Base-by-base conservation (phyloP, 108 stramenopile genomes). In the Nitzschia palea region DNA sequence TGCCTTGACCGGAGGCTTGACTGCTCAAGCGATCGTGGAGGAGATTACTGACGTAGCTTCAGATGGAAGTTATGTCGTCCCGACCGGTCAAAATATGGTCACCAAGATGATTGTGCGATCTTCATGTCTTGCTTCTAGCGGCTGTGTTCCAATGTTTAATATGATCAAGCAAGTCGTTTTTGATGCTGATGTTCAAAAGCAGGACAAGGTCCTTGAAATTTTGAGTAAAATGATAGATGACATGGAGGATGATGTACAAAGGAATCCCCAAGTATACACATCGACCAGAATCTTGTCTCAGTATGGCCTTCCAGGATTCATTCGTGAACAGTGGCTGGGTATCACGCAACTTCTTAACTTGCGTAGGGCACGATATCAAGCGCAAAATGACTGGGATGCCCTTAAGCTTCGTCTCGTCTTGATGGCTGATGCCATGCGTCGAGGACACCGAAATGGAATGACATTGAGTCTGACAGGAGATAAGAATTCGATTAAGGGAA, bases 391-490 rank as follows among this genome's bases (percentile, higher is more conserved):
- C 66, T 97, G 91, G 90, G 70, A 76, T 4, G 44, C 44, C 18
- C 68, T 95, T 26, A 68, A 65, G 1, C 36, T 40, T 0, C 76
- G 87, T 14, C 73, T 97, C 4, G 66, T 83, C 33, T 28, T 62
- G 17, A 80, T 95, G 68, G 79, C 71, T 31, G 66, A 80, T 44
- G 78, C 78, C 6, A 72, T 97, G n/a, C 61, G 90, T 17, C 65
- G 62, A 40, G 79, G 73, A 18, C 68, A 76, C 63, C 78, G 80
- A 27, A 80, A 74, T 58, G 90, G 87, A n/a, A 80, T 90, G 82
- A 43, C 93, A 9, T 43, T 97, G 27, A 90, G 93, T 54, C 54
- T 97, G 32, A 94, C 93, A 27, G 97, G 93, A 0, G 95, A 94
- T 43, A 60, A 73, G 42, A 52, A 62, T 40, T 73, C 88, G 25